Evolutionary conservation across 176 grass and related monocot species (phyloP).

Genomic region (Zoysia pacifica): DNA sequence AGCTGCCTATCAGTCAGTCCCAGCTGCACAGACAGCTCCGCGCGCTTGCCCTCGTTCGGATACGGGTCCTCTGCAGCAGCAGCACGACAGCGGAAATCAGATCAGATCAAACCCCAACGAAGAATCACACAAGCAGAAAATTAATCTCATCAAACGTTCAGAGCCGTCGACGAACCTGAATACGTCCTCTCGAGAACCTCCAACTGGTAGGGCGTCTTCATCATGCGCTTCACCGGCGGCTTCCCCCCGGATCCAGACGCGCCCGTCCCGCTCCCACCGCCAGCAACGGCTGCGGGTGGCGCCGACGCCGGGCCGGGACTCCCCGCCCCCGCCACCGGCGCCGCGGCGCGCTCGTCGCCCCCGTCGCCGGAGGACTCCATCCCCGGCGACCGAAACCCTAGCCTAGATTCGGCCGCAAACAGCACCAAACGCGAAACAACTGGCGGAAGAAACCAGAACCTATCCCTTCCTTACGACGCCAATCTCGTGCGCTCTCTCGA

Average conservation of each 20-base stretch:
- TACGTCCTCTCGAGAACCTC: conserved; percentile 91
- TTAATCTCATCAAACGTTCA: conserved; percentile 1
- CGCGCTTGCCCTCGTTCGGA: conserved; percentile 55
- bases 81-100: conserved; percentile 4
- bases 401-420: conserved; percentile 50
- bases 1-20: conserved; percentile 84
- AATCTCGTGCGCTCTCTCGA: background rate
- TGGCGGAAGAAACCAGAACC: background rate
- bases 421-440: conserved; percentile 1
- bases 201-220: conserved; percentile 98
- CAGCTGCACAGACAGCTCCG: conserved; percentile 66
- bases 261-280: conserved; percentile 30
- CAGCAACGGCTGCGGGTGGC: conserved; percentile 17
- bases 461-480: conserved; percentile 15
- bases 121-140: background rate
- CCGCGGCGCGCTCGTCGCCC: conserved; percentile 43
- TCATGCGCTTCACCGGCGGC: conserved; percentile 64
- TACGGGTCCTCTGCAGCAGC: conserved; percentile 70
- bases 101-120: conserved; percentile 11
- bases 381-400: conserved; percentile 51
- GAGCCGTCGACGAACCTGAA: conserved; percentile 45
- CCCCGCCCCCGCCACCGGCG: conserved; percentile 11
- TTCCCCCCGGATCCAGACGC: conserved; percentile 61
- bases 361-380: conserved; percentile 78
- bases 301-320: conserved; percentile 28